Conservation (phyloP, 441 rosid genomes). For the Mallotus japonicus region DNA sequence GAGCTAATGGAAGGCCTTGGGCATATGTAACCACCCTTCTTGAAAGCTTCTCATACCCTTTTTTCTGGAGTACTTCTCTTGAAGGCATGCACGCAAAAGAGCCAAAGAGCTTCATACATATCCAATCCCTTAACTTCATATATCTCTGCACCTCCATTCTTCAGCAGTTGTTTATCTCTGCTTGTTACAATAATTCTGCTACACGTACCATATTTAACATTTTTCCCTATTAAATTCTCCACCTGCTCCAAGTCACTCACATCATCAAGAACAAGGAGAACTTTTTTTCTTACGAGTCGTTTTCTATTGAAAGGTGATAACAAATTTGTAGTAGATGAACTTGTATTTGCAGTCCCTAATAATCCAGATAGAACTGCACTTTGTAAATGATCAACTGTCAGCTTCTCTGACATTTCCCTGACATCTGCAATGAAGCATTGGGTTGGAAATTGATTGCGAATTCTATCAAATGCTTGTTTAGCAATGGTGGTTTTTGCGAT, state of each 20-base stretch:
- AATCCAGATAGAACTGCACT: neutral
- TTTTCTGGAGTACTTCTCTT: neutral
- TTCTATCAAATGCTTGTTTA: neutral
- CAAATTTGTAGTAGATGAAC: neutral
- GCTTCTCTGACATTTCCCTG: too few species aligned
- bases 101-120: too few species aligned
- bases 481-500: neutral
- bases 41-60: neutral
- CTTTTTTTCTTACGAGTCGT: too few species aligned
- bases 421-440: too few species aligned
- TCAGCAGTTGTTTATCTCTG: neutral
- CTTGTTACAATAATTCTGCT: neutral
- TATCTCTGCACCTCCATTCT: neutral
- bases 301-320: too few species aligned
- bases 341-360: neutral
- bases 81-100: slow-evolving; percentile 8
- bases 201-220: too few species aligned
- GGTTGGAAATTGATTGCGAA: too few species aligned
- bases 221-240: too few species aligned
- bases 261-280: too few species aligned
- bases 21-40: slow-evolving; percentile 5
- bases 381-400: neutral
- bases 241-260: too few species aligned
- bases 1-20: slow-evolving; percentile 11
- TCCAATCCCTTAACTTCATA: slow-evolving; percentile 1